Percentiles rank a stretch among this genome's conserved stretches.
Evolutionary conservation across 83 land plant species (phyloP).

Genomic region (Diphasiastrum complanatum): DNA sequence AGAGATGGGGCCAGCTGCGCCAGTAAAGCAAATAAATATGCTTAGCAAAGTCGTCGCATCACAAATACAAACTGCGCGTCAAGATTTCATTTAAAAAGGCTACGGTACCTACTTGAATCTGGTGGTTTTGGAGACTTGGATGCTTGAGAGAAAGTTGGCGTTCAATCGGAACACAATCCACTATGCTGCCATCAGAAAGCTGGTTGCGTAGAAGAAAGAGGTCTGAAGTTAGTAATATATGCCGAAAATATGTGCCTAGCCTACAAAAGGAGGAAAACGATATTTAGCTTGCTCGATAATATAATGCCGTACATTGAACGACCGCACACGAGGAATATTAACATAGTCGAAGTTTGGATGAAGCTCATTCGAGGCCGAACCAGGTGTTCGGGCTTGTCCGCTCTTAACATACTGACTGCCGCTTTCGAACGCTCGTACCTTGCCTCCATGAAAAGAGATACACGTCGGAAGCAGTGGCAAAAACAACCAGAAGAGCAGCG

Average conservation of each 20-base stretch:
- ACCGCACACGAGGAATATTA: neutral
- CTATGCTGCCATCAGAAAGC: conserved; percentile 13
- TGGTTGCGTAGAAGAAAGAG: neutral
- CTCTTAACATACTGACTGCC: no score
- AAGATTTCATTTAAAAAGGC: neutral
- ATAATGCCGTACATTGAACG: conserved; percentile 2
- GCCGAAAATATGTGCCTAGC: neutral
- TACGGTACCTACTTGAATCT: neutral
- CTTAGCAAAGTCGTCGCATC: neutral
- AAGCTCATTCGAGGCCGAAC: no score
- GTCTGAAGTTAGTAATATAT: neutral
- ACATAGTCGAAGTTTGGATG: neutral
- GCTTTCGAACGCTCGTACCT: no score
- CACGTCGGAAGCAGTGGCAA: no score
- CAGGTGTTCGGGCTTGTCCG: no score
- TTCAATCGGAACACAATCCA: conserved; percentile 6
- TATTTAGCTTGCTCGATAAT: no score
- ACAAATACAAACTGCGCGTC: neutral
- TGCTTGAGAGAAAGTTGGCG: conserved; percentile 4
- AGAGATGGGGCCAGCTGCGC: neutral
- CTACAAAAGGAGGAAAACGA: no score
- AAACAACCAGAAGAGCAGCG: no score
- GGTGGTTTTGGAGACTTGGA: conserved; percentile 6
- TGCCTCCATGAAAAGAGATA: no score
- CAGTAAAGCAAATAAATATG: no score